phyloP scores from a whole-genome alignment of 202 grass and related monocot species.

The Setaria italica region DNA sequence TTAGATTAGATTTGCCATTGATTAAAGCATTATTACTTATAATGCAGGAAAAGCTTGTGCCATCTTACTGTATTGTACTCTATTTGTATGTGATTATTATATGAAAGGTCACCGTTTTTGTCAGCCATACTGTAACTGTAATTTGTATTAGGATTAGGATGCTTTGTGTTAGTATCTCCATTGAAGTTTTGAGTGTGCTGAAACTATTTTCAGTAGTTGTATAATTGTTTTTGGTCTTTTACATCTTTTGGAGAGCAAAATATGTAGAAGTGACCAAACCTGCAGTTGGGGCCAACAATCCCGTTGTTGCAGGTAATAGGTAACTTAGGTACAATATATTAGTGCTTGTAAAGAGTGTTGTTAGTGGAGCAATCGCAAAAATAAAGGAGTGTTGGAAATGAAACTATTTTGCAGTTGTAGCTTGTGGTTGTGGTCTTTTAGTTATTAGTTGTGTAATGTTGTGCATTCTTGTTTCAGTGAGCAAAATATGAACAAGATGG shows the following conservation, averaged over 20 bases:
- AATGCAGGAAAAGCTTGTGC: neutral
- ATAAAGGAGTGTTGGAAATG: neutral
- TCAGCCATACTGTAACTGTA: neutral
- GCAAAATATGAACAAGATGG: constrained; percentile 64
- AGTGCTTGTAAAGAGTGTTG: neutral
- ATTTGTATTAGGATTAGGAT: no score
- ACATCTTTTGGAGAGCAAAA: constrained; percentile 53
- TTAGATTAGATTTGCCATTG: neutral
- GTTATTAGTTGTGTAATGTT: constrained; percentile 19
- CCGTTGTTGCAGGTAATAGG: neutral
- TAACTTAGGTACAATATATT: neutral
- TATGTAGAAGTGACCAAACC: constrained; percentile 28
- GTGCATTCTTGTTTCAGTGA: constrained; percentile 55
- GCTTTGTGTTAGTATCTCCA: neutral
- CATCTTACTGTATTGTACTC: neutral
- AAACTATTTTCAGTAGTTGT: constrained; percentile 1
- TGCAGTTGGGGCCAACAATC: neutral
- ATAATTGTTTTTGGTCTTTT: constrained; percentile 17
- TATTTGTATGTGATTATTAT: neutral
- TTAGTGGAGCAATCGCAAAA: neutral
- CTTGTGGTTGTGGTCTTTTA: neutral
- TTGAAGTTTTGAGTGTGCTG: constrained; percentile 1
- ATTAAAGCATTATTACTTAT: neutral
- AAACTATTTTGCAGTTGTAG: neutral
- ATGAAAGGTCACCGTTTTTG: neutral